Evolutionary conservation across 192 early-diverging fungal genomes (phyloP).

Genomic region (Linderina pennispora): DNA sequence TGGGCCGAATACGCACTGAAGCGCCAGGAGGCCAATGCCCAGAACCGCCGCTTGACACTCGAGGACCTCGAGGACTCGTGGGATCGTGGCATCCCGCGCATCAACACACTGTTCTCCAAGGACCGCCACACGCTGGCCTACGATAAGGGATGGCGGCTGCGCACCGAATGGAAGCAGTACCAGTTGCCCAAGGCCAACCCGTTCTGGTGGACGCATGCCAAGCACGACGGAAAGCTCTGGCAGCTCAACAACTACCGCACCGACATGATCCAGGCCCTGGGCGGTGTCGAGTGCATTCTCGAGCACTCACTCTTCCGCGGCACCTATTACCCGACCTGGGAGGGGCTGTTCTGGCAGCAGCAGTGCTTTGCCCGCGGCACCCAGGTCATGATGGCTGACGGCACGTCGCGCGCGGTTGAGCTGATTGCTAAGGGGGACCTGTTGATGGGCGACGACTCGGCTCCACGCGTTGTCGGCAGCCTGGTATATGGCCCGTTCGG

Average conservation of each 20-base stretch:
- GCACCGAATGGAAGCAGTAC: conserved; percentile 97
- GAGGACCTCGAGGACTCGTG: conserved; percentile 98
- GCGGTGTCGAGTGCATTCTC: conserved; percentile 97
- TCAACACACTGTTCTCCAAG: conserved; percentile 98
- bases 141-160: conserved; percentile 98
- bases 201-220: conserved; percentile 85
- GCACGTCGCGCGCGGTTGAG: conserved; percentile 18
- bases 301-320: conserved; percentile 99
- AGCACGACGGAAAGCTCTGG: conserved; percentile 88
- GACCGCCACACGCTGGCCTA: conserved; percentile 98
- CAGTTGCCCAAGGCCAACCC: conserved; percentile 93
- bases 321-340: conserved; percentile 97
- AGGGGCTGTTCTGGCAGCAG: conserved; percentile 97
- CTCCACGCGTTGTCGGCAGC: conserved; percentile 25
- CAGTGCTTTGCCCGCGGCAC: conserved; percentile 47
- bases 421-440: conserved; percentile 33
- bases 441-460: conserved; percentile 48
- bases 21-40: conserved; percentile 92
- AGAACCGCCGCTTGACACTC: conserved; percentile 95
- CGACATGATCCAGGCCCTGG: conserved; percentile 98
- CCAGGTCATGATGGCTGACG: conserved; percentile 25
- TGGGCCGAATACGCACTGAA: conserved; percentile 99
- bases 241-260: conserved; percentile 97
- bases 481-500: conserved; percentile 22
- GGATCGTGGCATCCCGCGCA: conserved; percentile 98